phyloP scores from a whole-genome alignment of 2,329 filamentous ascomycete genomes.

The Rhynchosporium agropyri region DNA sequence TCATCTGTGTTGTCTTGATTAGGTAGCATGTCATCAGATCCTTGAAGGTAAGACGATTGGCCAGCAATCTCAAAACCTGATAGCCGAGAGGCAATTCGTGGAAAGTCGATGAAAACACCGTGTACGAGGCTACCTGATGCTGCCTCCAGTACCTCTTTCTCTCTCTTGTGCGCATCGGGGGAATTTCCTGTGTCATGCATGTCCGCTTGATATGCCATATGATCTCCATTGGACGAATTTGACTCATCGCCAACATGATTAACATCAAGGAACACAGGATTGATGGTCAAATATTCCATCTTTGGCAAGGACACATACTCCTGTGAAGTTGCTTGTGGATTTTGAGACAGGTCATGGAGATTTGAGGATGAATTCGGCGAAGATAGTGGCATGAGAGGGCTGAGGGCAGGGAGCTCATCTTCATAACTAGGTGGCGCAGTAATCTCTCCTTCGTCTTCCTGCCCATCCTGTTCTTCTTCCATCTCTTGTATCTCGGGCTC shows the following conservation, averaged over 20 bases:
- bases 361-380: conserved; percentile 15
- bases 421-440: conserved; percentile 14
- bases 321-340: conserved; percentile 14
- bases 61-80: conserved; percentile 13
- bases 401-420: conserved; percentile 16
- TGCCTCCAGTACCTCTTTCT: conserved; percentile 7
- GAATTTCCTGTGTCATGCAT: conserved; percentile 5
- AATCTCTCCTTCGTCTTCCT: conserved; percentile 3
- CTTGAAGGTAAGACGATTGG: conserved; percentile 14
- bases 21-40: conserved; percentile 17
- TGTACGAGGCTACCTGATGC: conserved; percentile 10
- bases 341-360: conserved; percentile 15
- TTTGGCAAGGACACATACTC: conserved; percentile 8
- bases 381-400: conserved; percentile 18
- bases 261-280: conserved; percentile 14
- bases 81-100: conserved; percentile 14
- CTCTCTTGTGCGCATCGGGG: not conserved
- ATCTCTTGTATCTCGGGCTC: conserved; percentile 4
- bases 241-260: conserved; percentile 16
- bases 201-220: conserved; percentile 20
- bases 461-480: conserved; percentile 4
- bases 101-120: conserved; percentile 16
- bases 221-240: conserved; percentile 15
- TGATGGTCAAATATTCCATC: conserved; percentile 19
- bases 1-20: conserved; percentile 11